Base-by-base conservation (phyloP, 257 asterid genomes). In the Craterostigma plantagineum region DNA sequence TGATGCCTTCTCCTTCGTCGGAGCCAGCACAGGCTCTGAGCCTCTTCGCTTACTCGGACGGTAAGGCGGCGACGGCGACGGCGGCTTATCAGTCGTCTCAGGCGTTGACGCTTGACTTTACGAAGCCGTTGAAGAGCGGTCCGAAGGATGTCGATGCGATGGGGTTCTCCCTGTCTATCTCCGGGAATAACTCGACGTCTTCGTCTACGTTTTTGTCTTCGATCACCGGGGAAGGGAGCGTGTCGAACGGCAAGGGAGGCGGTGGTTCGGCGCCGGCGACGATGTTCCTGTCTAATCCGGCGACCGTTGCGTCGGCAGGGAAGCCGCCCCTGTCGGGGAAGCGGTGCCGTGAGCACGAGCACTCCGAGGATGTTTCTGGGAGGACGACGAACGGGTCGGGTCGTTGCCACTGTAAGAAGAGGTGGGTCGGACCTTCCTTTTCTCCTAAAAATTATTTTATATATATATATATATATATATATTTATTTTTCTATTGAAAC, bases 171-270 rank as follows among this genome's bases (percentile, higher is more conserved):
- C 17, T 41, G 45, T 43, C 48, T 9, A 43, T 4, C 13, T 43
- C 48, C 33, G 48, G 48, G 33, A 43, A 14, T 9, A 23, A 23
- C 30, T 2, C 30, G 30, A 23, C 30, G 30, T 43, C 48, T 1
- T 43, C 48, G 33, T 43, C 48, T 1, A 43, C 48, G 1, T 43
- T 43, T 18, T 8, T 43, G 10, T 43, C 48, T 10, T 66, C 85
- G 35, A 79, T 83, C 33, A 76, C 95, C 7, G 92, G 86, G 9
- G 93, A 83, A 56, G 95, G 93, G 35, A 83, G 93, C 56, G 87
- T 78, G 0, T 70, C 86, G 0, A 79, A 79, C 42, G 93, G 83
- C 0, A 76, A 73, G 39, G 70, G 59, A 13, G 82, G 66, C 3
- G 30, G 30, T 23, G 30, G 30, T 23, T 23, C 6, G 30, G 4